Conservation (phyloP, 495 filamentous ascomycete species). For the Glutinoglossum americanum region DNA sequence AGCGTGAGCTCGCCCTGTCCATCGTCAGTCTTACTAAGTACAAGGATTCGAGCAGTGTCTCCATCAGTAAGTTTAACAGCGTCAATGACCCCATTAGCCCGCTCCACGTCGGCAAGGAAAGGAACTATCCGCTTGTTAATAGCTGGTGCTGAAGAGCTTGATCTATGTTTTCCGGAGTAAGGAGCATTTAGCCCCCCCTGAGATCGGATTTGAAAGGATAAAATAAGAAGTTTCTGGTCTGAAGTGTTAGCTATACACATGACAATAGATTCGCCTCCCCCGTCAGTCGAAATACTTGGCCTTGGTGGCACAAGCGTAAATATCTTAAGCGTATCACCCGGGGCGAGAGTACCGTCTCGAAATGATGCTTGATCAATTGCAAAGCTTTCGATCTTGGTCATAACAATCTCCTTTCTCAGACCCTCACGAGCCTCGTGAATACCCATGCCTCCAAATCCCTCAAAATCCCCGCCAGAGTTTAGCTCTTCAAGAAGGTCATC, state of each 20-base stretch:
- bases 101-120: neutral
- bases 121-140: neutral
- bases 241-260: neutral
- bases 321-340: neutral
- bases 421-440: constrained; percentile 48
- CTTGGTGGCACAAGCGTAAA: neutral
- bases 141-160: neutral
- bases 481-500: constrained; percentile 57
- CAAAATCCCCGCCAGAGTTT: constrained; percentile 36
- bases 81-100: constrained; percentile 30
- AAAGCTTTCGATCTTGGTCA: constrained; percentile 52
- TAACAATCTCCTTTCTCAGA: constrained; percentile 48
- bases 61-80: constrained; percentile 55
- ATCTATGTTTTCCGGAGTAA: neutral
- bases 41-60: constrained; percentile 40
- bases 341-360: neutral
- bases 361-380: constrained; percentile 28
- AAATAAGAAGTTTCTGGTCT: neutral
- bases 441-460: constrained; percentile 48
- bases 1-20: constrained; percentile 42
- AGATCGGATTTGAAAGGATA: neutral
- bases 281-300: neutral
- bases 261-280: neutral
- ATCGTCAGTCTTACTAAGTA: constrained; percentile 40
- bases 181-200: neutral